phyloP scores from a whole-genome alignment of 2,329 filamentous ascomycete genomes.

The Epichloe gansuensis region DNA sequence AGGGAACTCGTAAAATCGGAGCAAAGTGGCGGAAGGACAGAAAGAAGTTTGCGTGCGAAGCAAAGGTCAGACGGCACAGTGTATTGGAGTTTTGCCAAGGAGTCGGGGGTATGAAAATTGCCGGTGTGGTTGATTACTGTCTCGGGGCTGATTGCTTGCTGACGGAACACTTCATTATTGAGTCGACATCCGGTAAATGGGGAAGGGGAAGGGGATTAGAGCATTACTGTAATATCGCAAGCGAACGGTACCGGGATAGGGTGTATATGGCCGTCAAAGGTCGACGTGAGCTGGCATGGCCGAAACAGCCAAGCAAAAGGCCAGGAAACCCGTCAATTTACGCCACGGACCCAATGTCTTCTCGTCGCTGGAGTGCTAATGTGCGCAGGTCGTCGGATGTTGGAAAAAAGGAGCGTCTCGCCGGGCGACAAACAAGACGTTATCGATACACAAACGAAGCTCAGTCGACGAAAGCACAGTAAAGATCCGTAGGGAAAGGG shows the following conservation, averaged over 20 bases:
- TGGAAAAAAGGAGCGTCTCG: background rate
- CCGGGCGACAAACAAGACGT: background rate
- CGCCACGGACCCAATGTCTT: slow-evolving; percentile 1
- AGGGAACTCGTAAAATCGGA: background rate
- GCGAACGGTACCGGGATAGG: background rate
- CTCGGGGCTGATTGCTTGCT: background rate
- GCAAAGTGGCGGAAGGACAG: background rate
- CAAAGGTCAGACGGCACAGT: background rate
- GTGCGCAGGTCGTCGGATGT: background rate
- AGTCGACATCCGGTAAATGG: background rate
- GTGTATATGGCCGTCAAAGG: background rate
- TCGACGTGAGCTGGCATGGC: background rate
- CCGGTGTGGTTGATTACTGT: background rate
- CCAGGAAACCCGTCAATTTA: background rate
- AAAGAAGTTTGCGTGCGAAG: background rate
- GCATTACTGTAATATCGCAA: background rate
- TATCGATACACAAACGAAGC: background rate
- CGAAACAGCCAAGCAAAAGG: background rate
- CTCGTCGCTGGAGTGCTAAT: background rate
- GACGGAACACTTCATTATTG: background rate
- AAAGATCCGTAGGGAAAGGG: background rate
- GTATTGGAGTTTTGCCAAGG: background rate
- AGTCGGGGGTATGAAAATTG: background rate
- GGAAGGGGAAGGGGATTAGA: background rate
- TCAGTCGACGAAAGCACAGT: background rate